phyloP scores from a whole-genome alignment of 257 asterid genomes.

The Gentiana dahurica region DNA sequence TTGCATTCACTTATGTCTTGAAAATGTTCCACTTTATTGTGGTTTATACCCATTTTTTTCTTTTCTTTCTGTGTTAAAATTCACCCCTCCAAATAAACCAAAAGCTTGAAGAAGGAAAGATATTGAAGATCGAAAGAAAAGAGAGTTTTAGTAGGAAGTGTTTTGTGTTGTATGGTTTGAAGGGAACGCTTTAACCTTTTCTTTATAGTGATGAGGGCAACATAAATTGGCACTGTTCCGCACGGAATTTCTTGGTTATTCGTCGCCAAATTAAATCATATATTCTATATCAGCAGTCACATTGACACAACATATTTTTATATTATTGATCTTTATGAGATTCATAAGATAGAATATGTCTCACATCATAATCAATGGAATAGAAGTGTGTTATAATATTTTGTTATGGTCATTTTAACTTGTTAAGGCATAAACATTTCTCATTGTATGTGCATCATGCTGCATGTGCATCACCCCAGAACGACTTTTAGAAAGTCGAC shows the following conservation, averaged over 20 bases:
- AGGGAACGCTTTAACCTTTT: too few species aligned
- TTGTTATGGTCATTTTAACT: not conserved
- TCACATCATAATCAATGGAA: too few species aligned
- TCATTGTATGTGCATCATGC: not conserved
- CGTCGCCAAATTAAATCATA: not conserved
- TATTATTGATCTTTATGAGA: too few species aligned
- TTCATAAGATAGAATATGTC: too few species aligned
- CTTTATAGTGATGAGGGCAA: slow-evolving; percentile 2
- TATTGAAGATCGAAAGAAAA: not conserved
- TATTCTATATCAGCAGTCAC: too few species aligned
- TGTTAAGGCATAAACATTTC: not conserved
- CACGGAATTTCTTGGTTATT: not conserved
- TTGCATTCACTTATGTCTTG: slow-evolving; percentile 21
- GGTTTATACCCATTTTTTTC: slow-evolving; percentile 35
- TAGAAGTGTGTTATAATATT: not conserved
- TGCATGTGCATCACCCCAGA: not conserved
- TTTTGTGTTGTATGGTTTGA: not conserved
- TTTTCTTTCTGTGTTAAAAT: not conserved
- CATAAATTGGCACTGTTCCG: not conserved
- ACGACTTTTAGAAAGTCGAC: too few species aligned
- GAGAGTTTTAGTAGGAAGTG: slow-evolving; percentile 6
- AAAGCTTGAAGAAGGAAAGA: not conserved
- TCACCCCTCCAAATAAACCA: too few species aligned
- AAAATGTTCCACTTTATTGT: slow-evolving; percentile 45
- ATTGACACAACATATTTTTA: too few species aligned